A percentile compares a stretch with the other conserved stretches of the same genome.
Evolutionary conservation across 768 basidiomycete species (phyloP).

Genomic region (Strobilomyces confusus): DNA sequence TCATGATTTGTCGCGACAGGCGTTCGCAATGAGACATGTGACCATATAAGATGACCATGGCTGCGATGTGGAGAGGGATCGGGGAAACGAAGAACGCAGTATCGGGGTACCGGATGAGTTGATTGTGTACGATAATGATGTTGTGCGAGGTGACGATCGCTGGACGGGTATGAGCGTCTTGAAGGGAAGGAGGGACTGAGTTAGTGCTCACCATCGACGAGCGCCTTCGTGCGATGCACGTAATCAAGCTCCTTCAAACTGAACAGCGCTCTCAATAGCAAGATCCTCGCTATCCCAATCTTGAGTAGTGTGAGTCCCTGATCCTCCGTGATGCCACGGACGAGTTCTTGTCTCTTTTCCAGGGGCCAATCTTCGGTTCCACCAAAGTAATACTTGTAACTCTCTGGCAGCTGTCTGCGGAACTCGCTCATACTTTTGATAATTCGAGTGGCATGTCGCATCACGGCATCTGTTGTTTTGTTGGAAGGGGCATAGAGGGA

Average conservation of each 20-base stretch:
- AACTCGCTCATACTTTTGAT: conserved; percentile 75
- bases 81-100: conserved; percentile 88
- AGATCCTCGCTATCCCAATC: conserved; percentile 74
- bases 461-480: conserved; percentile 63
- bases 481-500: conserved; percentile 77
- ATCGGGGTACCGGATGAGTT: conserved; percentile 80
- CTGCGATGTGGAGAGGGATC: conserved; percentile 83
- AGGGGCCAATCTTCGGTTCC: conserved; percentile 73
- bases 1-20: conserved; percentile 57
- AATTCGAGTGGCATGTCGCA: conserved; percentile 75
- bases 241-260: conserved; percentile 70
- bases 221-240: conserved; percentile 59
- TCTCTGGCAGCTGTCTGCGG: conserved; percentile 62
- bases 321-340: conserved; percentile 73
- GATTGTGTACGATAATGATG: conserved; percentile 78
- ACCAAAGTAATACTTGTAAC: conserved; percentile 71
- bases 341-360: conserved; percentile 61
- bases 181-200: background rate
- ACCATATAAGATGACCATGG: conserved; percentile 88
- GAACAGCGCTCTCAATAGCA: conserved; percentile 75
- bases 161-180: conserved; percentile 25
- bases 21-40: conserved; percentile 76
- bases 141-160: conserved; percentile 87
- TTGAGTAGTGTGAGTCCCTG: conserved; percentile 81
- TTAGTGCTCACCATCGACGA: conserved; percentile 73